Evolutionary conservation across 805 yeast species (phyloP), one percentile per base, ranked within the genome.

Genomic region (Pichia manshurica): DNA sequence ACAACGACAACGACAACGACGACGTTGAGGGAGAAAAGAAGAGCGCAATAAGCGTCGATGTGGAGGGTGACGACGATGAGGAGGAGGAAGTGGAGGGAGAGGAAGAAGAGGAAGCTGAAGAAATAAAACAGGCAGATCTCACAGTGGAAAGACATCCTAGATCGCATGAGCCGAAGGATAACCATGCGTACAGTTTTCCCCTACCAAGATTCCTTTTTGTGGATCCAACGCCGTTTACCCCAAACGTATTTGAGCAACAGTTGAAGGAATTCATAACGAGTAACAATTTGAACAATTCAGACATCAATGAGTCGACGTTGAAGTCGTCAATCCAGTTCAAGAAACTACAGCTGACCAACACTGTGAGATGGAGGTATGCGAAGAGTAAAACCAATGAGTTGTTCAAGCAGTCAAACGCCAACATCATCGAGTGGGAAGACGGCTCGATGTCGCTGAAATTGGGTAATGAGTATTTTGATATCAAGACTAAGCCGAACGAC

Each of bases 351-450:
- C 38, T 60, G 21, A 57, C 59, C 34, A 91, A 89, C 64, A 88
- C 96, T 0, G 73, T 93, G 31, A 78, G 99, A 61, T 93, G 99
- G 99, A 79, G 96, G 66, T 91, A 90, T 64, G 84, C 88, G 15
- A 78, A 84, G 49, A 82, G 81, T 51, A 78, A 77, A n/a, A 70
- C 74, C 45, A 82, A 81, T 38, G 88, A 84, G 52, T 79, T 90
- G 54, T 77, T 78, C 59, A 86, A 86, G 57, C 95, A 89, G 63
- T 84, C 95, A 9, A 93, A 93, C 61, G 82, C 96, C 5, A 87
- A 90, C 60, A 80, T 91, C 48, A 77, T 93, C 32, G 85, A 87
- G 63, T 93, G 99, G 99, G 84, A 85, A 47, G 98, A 93, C 66
- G 99, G 99, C 1, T 73, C 87, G 4, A 68, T 81, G 53, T 89